A percentile compares a stretch with the other conserved stretches of the same genome.
Conservation (phyloP, 495 filamentous ascomycete species). For the Cercophora newfieldiana region DNA sequence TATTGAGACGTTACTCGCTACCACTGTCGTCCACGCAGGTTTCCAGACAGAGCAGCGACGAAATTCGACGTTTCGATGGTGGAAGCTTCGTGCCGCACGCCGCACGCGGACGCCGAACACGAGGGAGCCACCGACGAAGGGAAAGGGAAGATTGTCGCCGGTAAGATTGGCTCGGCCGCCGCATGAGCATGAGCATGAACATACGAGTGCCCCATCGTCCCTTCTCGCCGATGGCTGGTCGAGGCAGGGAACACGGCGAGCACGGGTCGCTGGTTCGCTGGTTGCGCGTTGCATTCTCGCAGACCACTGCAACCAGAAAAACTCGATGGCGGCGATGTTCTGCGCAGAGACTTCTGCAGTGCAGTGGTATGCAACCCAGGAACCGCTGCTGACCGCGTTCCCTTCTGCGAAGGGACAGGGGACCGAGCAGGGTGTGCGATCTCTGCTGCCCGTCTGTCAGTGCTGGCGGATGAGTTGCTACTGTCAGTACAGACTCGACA, state of each 20-base stretch:
- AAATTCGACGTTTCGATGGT: neutral
- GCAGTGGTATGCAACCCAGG: neutral
- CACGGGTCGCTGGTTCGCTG: slow-evolving; percentile 4
- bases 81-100: neutral
- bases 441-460: neutral
- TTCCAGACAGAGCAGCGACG: neutral
- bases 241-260: neutral
- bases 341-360: slow-evolving; percentile 6
- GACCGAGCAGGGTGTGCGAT: slow-evolving; percentile 1
- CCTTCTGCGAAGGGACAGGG: neutral
- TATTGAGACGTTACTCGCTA: slow-evolving; percentile 5
- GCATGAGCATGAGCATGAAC: neutral
- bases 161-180: neutral
- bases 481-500: too few species aligned
- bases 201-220: neutral
- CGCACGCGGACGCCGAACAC: neutral
- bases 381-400: neutral
- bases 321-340: slow-evolving; percentile 6
- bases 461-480: neutral
- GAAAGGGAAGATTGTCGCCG: neutral
- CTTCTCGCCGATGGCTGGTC: neutral
- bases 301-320: slow-evolving; percentile 12
- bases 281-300: slow-evolving; percentile 2
- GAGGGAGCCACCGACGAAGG: neutral
- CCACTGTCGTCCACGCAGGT: neutral